These are phyloP conservation scores for Baudoinia panamericana DNA, from an alignment of 495 filamentous ascomycete species.

Conservation along the genomic window DNA sequence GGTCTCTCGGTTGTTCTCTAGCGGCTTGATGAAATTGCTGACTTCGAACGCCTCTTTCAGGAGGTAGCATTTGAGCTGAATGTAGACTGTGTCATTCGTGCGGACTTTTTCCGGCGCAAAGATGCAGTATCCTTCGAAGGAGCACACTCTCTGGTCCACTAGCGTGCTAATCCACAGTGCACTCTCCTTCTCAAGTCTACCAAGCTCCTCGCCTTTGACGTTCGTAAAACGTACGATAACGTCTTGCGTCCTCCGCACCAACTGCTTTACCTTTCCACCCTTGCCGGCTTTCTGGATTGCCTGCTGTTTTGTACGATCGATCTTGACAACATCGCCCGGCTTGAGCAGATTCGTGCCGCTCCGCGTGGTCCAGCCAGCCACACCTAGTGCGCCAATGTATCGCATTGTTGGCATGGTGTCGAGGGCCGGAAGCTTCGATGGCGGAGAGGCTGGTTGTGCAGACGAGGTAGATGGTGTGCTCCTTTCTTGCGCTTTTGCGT, in stretches of 20 bases:
- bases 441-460: background rate
- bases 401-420: constrained; percentile 44
- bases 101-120: constrained; percentile 72
- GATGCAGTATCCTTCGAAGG: constrained; percentile 79
- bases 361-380: constrained; percentile 80
- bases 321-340: constrained; percentile 65
- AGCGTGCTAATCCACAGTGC: constrained; percentile 91
- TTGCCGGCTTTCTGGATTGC: constrained; percentile 36
- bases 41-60: constrained; percentile 59
- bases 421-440: constrained; percentile 2
- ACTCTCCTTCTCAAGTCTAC: constrained; percentile 74
- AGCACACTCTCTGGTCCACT: constrained; percentile 82
- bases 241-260: constrained; percentile 44
- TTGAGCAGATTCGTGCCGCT: constrained; percentile 61
- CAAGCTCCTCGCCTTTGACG: constrained; percentile 63
- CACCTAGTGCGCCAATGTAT: constrained; percentile 87
- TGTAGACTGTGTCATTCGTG: constrained; percentile 83
- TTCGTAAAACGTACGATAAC: constrained; percentile 93
- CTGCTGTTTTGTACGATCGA: constrained; percentile 73
- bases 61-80: constrained; percentile 73
- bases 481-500: constrained; percentile 10
- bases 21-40: constrained; percentile 39
- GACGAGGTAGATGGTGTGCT: background rate
- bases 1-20: constrained; percentile 57
- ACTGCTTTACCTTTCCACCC: constrained; percentile 37